Base-by-base conservation (phyloP, 2,329 filamentous ascomycete species). In the Lizonia empirigonia region DNA sequence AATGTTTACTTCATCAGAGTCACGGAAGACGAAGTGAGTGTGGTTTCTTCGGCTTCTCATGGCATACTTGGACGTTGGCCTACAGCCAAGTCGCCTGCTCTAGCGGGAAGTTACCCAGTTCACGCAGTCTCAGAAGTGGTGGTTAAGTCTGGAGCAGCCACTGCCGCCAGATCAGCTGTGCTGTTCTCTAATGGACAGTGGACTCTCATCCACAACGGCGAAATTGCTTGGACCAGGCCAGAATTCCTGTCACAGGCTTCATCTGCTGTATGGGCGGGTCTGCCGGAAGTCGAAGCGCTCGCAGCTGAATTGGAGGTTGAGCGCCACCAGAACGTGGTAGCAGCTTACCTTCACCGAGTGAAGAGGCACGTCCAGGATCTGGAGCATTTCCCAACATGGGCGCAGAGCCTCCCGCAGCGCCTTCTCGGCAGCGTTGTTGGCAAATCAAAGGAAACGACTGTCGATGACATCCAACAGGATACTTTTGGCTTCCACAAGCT, bases 1-100 rank as follows among this genome's bases (percentile, higher is more conserved):
- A 92, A 94, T 64, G 87, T 96, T 7, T 97, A 91, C 76, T 96
- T 97, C 70, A 92, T 89, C 2, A 85, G 92, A 52, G 80, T 94
- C 54, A 91, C 90, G 0, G 78, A 85, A 26, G 84, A 88, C 7
- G 90, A 96, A 66, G 80, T 91, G 2, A 79, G 82, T 23, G 79
- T 96, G 20, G 81, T 90, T 5, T 90, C 90, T 1, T 95, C 91
- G 0, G 79, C 80, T 22, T 94, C 90, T 1, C 85, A 92, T 60
- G 85, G 82, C n/a, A 76, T 91, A 30, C 78, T 97, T 24, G 88
- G 85, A 12, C 83, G 85, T 45, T 97, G 91, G 90, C 74, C 82
- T 2, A 70, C 88, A 20, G 82, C 83, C 52, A 60, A 60, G 15
- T 73, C 74, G n/a, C 26, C 59, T 39, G 53, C 55, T 24, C 41